Evolutionary conservation across 2,329 filamentous ascomycete species (phyloP), one percentile per base, ranked within the genome.

Genomic region (Pseudohalonectria lignicola): DNA sequence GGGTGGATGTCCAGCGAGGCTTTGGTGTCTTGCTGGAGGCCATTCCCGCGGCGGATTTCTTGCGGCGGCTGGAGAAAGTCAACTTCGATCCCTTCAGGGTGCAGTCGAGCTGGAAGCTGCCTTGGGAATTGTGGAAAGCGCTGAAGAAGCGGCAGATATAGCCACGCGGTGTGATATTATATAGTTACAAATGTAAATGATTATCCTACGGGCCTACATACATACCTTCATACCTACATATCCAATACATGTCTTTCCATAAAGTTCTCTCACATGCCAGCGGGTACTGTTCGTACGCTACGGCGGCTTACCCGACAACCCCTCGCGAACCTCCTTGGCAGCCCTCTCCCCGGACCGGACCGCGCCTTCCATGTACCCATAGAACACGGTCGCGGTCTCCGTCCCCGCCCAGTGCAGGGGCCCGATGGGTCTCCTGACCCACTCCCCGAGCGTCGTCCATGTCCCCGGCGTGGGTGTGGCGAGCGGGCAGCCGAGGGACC

Each of bases 11-110:
- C 23, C 51, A 82, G 35, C 71, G 72, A 26, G 82, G 78, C 0
- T 92, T 94, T 57, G 79, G 83, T 0, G 78, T 92, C 0, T 68
- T 94, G 34, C 71, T 95, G 61, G 86, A 88, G 34, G 83, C 82
- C 1, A 62, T 95, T 1, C 74, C 85, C 2, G 85, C 86, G 1
- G 71, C 76, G 16, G 66, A 90, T 43, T 98, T 88, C 70, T 60
- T 98, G 13, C 69, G 85, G 40, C 74, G 74, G 34, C 58, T 98
- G 28, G 79, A 98, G 57, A 76, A 76, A 47, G 71, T 74, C 5
- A 81, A 96, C 54, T 98, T 98, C 54, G 82, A 98, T 56, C 69
- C 73, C 49, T 96, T 62, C 78, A 83, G 61, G 51, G 79, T 65
- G 54, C 76, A 43, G 67, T 74, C 56, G 59, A 75, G 54, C 45